These are phyloP conservation scores for Pyrenochaeta sp. DNA, from an alignment of 2,329 filamentous ascomycete genomes.

Conservation along the genomic window DNA sequence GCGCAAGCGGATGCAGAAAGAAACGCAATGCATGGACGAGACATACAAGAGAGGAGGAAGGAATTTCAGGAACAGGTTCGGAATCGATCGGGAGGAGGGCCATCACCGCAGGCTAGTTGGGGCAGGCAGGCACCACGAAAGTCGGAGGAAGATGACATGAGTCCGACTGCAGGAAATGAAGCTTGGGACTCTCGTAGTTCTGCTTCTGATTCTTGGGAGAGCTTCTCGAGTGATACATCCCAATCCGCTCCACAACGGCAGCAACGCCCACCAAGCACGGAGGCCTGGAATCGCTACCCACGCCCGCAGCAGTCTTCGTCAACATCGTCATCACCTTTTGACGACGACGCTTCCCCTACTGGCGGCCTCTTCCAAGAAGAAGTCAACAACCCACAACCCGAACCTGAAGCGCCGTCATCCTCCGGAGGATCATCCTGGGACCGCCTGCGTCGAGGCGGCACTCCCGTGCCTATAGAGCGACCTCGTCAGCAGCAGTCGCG, in stretches of 20 bases:
- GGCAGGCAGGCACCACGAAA: conserved; percentile 20
- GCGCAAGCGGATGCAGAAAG: conserved; percentile 17
- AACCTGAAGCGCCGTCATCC: conserved; percentile 19
- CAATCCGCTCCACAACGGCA: conserved; percentile 16
- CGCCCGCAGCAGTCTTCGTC: conserved; percentile 11
- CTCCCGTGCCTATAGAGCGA: conserved; percentile 19
- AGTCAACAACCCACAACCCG: conserved; percentile 17
- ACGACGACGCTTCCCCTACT: conserved; percentile 48
- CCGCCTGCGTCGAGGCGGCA: conserved; percentile 48
- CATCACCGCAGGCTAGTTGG: conserved; percentile 46
- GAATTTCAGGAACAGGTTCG: conserved; percentile 28
- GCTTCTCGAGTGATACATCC: conserved; percentile 20
- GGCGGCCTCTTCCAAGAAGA: conserved; percentile 46
- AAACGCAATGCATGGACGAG: conserved; percentile 18
- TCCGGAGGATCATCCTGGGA: conserved; percentile 54
- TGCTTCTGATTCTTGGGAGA: conserved; percentile 16
- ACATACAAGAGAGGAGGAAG: conserved; percentile 27
- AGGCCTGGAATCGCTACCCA: conserved; percentile 11
- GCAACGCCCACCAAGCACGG: conserved; percentile 8
- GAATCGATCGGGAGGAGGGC: conserved; percentile 37
- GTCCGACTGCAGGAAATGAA: conserved; percentile 52
- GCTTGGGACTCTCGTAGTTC: conserved; percentile 27
- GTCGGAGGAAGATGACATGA: conserved; percentile 52
- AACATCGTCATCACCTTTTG: conserved; percentile 20
- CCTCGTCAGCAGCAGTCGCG: conserved; percentile 19